Evolutionary conservation across 2,329 filamentous ascomycete species (phyloP).

Genomic region (Aspergillus alliaceus): DNA sequence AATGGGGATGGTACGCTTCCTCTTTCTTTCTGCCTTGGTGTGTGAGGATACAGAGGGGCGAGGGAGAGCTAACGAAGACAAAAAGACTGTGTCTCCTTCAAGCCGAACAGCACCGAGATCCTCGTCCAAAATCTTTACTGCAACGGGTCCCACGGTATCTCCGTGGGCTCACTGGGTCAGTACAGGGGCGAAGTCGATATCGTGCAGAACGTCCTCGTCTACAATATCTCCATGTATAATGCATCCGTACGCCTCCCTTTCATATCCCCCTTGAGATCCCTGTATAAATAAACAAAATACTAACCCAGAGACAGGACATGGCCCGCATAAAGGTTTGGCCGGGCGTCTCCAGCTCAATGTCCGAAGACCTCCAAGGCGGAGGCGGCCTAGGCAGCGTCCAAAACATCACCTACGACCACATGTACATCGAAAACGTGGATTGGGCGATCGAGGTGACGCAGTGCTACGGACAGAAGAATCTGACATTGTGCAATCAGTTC

Average conservation of each 20-base stretch:
- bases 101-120: slow-evolving; percentile 70
- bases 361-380: slow-evolving; percentile 64
- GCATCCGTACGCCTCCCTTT: slow-evolving; percentile 35
- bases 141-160: slow-evolving; percentile 71
- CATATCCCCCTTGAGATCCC: slow-evolving; percentile 31
- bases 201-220: slow-evolving; percentile 67
- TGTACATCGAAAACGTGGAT: slow-evolving; percentile 62
- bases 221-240: slow-evolving; percentile 60
- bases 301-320: slow-evolving; percentile 49
- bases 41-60: neutral
- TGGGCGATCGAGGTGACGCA: slow-evolving; percentile 66
- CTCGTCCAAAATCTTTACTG: slow-evolving; percentile 67
- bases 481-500: slow-evolving; percentile 60
- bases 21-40: neutral
- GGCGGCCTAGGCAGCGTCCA: slow-evolving; percentile 62
- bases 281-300: slow-evolving; percentile 38
- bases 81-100: slow-evolving; percentile 70
- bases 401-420: slow-evolving; percentile 67
- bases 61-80: neutral
- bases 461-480: slow-evolving; percentile 64
- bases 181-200: slow-evolving; percentile 65
- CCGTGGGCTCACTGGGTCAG: slow-evolving; percentile 70
- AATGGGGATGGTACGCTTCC: slow-evolving; percentile 59
- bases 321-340: slow-evolving; percentile 77
- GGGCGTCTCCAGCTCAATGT: slow-evolving; percentile 54